These are phyloP conservation scores for Elaphomyces granulatus DNA, from an alignment of 495 filamentous ascomycete species.

Conservation along the genomic window DNA sequence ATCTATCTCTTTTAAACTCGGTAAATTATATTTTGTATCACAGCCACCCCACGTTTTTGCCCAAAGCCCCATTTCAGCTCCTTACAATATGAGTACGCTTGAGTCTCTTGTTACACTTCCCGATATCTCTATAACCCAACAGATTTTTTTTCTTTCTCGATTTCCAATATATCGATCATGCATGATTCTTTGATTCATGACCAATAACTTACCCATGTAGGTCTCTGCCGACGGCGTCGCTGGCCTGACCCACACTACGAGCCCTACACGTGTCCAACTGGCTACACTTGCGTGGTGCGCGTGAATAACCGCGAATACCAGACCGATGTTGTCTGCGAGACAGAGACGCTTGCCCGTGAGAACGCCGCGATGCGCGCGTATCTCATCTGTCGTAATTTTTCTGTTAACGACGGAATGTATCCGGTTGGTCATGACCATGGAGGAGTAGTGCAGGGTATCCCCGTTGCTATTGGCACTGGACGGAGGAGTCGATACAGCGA, in stretches of 20 bases:
- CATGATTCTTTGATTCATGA: neutral
- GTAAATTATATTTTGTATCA: no score
- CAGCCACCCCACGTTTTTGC: no score
- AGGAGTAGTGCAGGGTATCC: conserved; percentile 75
- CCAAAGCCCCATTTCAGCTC: no score
- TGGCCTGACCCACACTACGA: conserved; percentile 92
- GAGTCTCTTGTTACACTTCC: no score
- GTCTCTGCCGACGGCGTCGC: conserved; percentile 87
- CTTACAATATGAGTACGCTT: no score
- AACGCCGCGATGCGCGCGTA: conserved; percentile 95
- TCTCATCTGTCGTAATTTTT: conserved; percentile 97
- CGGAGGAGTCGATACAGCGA: conserved; percentile 23
- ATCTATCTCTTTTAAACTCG: no score
- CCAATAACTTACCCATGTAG: conserved; percentile 32
- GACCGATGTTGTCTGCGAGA: conserved; percentile 71
- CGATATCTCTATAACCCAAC: no score
- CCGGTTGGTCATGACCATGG: conserved; percentile 54
- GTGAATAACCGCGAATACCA: conserved; percentile 97
- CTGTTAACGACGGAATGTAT: conserved; percentile 90
- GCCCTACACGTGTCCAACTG: conserved; percentile 51
- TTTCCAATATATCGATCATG: neutral
- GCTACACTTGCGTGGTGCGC: conserved; percentile 80
- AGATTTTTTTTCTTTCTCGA: neutral
- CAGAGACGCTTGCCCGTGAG: conserved; percentile 72
- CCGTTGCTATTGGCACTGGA: conserved; percentile 55